Base-by-base conservation (phyloP, 2,329 filamentous ascomycete species). In the Tolypocladium endophyticum region DNA sequence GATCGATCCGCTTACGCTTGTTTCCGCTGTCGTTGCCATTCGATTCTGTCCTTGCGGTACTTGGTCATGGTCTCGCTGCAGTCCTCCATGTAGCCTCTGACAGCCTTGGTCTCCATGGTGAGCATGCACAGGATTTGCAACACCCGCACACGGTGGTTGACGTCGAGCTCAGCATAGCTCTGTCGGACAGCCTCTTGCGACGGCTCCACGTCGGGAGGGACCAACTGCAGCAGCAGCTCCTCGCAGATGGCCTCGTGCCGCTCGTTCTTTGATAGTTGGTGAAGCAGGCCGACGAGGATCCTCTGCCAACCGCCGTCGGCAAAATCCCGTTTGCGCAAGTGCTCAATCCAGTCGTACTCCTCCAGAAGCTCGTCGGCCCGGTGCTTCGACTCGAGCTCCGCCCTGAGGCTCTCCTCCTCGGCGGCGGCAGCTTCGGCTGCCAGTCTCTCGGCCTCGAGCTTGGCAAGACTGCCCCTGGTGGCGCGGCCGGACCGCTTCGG, bases 31-130 rank as follows among this genome's bases (percentile, higher is more conserved):
- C 92, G 85, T 74, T 97, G 93, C 74, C 86, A 88, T 64, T 96
- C 90, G 62, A 97, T 96, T 77, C 96, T 97, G 71, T 95, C 89
- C 73, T 99, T 99, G 56, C 94, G 87, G 69, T 95, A 91, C 59
- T 87, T 85, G 1, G 94, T 99, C 92, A 97, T 97, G 58, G 91
- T 89, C 69, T 93, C 90, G 64, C 89, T 91, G 74, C 92, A 96
- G 63, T 93, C 88, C 65, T 96, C 91, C 79, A 99, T 88, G 70
- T 95, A 96, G 20, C 85, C 87, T 58, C 93, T 87, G 65, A 97
- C 84, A 2, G 89, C 87, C 70, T 91, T 92, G 0, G 94, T 97
- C 68, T 92, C 88, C 59, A 92, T 81, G 2, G 90, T 92, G 62
- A 97, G 79, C 78, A 93, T 87, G 71, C 90, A 91, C 59, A 97